Conservation (phyloP, 2,329 filamentous ascomycete species). For the Coccinonectria pachysandricola region DNA sequence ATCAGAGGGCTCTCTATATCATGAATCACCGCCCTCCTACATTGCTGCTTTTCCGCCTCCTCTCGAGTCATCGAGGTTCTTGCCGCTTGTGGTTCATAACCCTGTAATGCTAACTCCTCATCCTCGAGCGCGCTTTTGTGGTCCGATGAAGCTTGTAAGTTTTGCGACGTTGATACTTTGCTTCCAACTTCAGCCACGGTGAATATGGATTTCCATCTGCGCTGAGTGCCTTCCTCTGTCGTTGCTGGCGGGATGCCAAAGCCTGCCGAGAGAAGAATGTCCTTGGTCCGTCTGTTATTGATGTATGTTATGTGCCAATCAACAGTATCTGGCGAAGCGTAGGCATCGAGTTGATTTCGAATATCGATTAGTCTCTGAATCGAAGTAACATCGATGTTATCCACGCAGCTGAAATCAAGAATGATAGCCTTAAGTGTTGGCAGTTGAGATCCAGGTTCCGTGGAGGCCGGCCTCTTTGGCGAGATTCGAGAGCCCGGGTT, state of each 20-base stretch:
- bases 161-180: conserved; percentile 56
- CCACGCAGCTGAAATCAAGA: conserved; percentile 86
- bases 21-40: conserved; percentile 58
- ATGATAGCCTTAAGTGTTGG: conserved; percentile 82
- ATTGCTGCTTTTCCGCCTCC: conserved; percentile 28
- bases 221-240: conserved; percentile 32
- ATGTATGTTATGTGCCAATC: conserved; percentile 96
- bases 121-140: too few species aligned
- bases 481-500: conserved; percentile 59
- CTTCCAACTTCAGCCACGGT: conserved; percentile 81
- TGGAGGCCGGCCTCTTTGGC: conserved; percentile 31
- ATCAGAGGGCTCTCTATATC: conserved; percentile 87
- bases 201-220: conserved; percentile 90
- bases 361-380: conserved; percentile 90
- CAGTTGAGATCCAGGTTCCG: conserved; percentile 32
- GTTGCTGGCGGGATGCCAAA: conserved; percentile 69
- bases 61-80: conserved; percentile 12
- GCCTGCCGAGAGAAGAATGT: conserved; percentile 73
- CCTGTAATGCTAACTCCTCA: conserved; percentile 26
- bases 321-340: conserved; percentile 68
- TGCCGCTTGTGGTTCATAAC: conserved; percentile 2
- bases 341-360: conserved; percentile 83
- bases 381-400: conserved; percentile 88
- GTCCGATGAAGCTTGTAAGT: too few species aligned
- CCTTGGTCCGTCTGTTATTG: conserved; percentile 85